Evolutionary conservation across 2,329 filamentous ascomycete genomes (phyloP), one percentile per base, ranked within the genome.

Genomic region (Sporothrix dimorphospora): DNA sequence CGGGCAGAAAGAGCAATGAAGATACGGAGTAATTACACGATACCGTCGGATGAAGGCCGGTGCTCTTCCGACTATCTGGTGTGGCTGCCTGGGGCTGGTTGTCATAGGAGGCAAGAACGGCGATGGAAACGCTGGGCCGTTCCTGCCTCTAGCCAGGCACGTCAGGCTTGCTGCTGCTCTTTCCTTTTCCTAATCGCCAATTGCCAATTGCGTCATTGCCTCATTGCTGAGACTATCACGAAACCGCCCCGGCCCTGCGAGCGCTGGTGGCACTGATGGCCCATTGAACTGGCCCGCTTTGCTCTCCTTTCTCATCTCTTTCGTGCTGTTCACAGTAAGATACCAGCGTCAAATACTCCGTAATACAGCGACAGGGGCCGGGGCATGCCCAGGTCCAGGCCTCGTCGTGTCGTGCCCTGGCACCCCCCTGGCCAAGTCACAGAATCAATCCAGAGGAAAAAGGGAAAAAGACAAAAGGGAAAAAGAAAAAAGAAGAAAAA

Each of bases 301-400:
- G 45, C 65, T 57, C 47, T 69, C 66, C 66, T 69, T 24, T 69
- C 30, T 69, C 66, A 69, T 69, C 66, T 69, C 66, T 7, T 42
- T 21, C 24, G 21, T 42, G 8, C 34, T n/a, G 24, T 11, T 30
- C 30, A 8, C 21, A 8, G 53, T 19, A n/a, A n/a, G n/a, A n/a
- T n/a, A n/a, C 53, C 34, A 40, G 34, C 19, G 57, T 49, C 47
- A 49, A 19, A 6, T 40, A 34, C 30, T 34, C 30, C 3, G 30
- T 38, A 59, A 30, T 12, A 40, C 55, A 38, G 51, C 12, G 8
- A 27, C 51, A 59, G 16, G 16, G 55, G 38, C 57, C 34, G 21
- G 59, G 59, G 12, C 30, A 34, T 34, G 30, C 30, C 30, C 30
- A 34, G 30, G 30, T 34, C 30, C 30, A 34, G 30, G 30, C 30